Evolutionary conservation across 441 rosid genomes (phyloP).

Genomic region (Breynia disticha): DNA sequence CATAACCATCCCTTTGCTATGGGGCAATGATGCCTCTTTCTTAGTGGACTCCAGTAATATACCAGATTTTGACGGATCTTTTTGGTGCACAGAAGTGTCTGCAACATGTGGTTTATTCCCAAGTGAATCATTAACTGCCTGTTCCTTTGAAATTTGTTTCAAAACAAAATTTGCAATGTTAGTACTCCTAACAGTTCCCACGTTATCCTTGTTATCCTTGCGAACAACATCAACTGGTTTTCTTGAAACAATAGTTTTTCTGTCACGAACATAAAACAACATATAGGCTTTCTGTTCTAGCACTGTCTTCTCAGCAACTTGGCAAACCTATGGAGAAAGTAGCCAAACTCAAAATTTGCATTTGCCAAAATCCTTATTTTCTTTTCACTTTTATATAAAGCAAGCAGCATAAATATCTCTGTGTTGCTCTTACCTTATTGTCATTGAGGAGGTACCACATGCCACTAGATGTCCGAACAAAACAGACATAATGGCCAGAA

Average conservation of each 20-base stretch:
- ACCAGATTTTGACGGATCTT: conserved; percentile 16
- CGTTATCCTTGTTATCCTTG: conserved; percentile 48
- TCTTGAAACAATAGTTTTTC: conserved; percentile 38
- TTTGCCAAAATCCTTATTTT: too few species aligned
- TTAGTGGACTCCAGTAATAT: conserved; percentile 16
- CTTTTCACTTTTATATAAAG: too few species aligned
- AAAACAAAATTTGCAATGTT: conserved; percentile 22
- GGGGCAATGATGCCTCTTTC: conserved; percentile 21
- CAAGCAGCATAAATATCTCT: neutral
- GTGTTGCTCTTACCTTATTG: conserved; percentile 43
- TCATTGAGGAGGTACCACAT: conserved; percentile 93
- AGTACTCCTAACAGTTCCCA: conserved; percentile 28
- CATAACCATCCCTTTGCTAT: conserved; percentile 8
- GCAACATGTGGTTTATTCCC: conserved; percentile 17
- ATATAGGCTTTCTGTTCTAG: conserved; percentile 92
- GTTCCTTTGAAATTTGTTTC: conserved; percentile 32
- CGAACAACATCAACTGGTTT: conserved; percentile 29
- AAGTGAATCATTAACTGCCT: conserved; percentile 21
- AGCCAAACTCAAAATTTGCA: conserved; percentile 3
- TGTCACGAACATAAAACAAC: conserved; percentile 91
- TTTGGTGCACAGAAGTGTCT: conserved; percentile 16
- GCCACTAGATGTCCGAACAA: conserved; percentile 87
- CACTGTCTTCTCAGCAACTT: conserved; percentile 73
- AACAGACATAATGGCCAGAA: conserved; percentile 91
- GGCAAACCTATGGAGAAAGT: conserved; percentile 57